Conservation (phyloP, 2,329 filamentous ascomycete species). For the Rhynchosporium agropyri region DNA sequence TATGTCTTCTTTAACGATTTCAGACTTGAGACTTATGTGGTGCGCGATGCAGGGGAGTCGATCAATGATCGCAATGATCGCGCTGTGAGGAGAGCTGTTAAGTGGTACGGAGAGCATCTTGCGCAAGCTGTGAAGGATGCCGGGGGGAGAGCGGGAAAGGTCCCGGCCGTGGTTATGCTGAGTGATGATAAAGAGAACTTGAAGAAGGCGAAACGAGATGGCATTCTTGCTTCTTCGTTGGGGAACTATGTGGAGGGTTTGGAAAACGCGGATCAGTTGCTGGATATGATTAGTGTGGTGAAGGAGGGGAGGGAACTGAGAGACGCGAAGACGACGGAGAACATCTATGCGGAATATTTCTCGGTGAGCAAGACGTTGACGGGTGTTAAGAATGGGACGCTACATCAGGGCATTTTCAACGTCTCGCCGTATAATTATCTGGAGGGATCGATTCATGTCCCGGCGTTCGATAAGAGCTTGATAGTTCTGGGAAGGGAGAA, state of each 20-base stretch:
- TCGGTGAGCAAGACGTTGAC: constrained; percentile 93
- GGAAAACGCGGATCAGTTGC: constrained; percentile 78
- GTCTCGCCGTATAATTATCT: constrained; percentile 98
- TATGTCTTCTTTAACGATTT: constrained; percentile 99
- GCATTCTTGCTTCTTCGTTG: constrained; percentile 69
- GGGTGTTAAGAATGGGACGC: constrained; percentile 80
- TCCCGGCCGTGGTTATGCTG: constrained; percentile 86
- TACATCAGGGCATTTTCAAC: constrained; percentile 95
- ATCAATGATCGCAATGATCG: constrained; percentile 98
- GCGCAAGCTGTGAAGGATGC: constrained; percentile 58
- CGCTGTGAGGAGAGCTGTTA: constrained; percentile 80
- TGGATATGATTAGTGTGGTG: constrained; percentile 90
- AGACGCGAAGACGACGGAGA: constrained; percentile 64
- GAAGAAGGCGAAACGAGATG: constrained; percentile 75
- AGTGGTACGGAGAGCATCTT: constrained; percentile 89
- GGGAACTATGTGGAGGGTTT: constrained; percentile 81
- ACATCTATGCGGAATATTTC: constrained; percentile 87
- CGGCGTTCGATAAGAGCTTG: constrained; percentile 86
- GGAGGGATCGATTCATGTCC: constrained; percentile 87
- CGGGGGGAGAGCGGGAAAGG: constrained; percentile 53
- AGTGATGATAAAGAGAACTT: constrained; percentile 91
- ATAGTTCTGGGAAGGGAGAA: constrained; percentile 90
- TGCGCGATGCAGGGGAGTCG: constrained; percentile 73
- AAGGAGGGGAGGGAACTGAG: constrained; percentile 67
- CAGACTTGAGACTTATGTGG: constrained; percentile 84